A percentile compares a stretch with the other conserved stretches of the same genome.
These are phyloP conservation scores for Carallia pectinifolia DNA, from an alignment of 345 rosid species.

Conservation along the genomic window DNA sequence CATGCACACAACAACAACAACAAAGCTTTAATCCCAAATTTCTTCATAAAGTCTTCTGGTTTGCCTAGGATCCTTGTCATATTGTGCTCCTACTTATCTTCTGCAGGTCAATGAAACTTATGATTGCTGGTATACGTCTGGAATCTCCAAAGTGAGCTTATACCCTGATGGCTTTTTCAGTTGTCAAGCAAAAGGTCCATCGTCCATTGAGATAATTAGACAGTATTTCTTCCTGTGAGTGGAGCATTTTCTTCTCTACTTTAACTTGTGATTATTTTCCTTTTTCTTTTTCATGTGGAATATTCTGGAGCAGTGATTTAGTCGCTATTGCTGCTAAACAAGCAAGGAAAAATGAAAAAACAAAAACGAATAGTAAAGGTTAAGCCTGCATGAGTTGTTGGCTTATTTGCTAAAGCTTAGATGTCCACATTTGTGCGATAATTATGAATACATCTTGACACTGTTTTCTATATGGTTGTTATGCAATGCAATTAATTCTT, in stretches of 20 bases:
- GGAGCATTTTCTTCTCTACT: background rate
- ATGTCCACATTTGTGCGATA: too few species aligned
- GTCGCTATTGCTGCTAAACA: background rate
- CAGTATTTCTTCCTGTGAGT: conserved; percentile 66
- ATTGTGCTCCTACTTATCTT: background rate
- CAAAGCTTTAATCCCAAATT: background rate
- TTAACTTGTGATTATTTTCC: background rate
- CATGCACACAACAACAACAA: background rate
- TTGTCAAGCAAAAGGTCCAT: conserved; percentile 68
- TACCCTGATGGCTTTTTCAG: conserved; percentile 60
- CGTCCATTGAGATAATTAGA: conserved; percentile 50
- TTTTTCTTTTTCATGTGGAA: background rate
- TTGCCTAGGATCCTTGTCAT: background rate
- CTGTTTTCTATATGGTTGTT: too few species aligned
- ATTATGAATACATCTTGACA: too few species aligned
- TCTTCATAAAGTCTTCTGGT: background rate
- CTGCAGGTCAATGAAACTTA: conserved; percentile 85
- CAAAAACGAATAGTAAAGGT: too few species aligned
- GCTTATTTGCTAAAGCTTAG: too few species aligned
- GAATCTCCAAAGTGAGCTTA: conserved; percentile 64
- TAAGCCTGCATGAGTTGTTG: too few species aligned
- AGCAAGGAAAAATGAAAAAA: too few species aligned
- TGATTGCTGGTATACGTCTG: conserved; percentile 80
- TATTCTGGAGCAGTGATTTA: background rate
- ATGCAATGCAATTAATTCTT: too few species aligned